Evolutionary conservation across 2,329 filamentous ascomycete species (phyloP).

Genomic region (Colletotrichum paranaense): DNA sequence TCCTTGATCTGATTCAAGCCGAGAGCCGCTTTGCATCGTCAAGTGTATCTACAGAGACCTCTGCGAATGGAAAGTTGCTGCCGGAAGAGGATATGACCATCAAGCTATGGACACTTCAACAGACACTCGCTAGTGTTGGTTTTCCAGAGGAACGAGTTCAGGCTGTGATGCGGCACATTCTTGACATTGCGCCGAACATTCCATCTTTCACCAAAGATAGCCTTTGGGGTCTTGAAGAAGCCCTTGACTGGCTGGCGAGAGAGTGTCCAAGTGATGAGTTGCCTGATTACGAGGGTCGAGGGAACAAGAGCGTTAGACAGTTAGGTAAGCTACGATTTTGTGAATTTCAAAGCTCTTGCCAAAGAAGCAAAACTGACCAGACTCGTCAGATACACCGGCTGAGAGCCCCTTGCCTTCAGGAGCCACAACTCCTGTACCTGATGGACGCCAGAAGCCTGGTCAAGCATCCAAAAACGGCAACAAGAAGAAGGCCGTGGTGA

Average conservation of each 20-base stretch:
- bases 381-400: conserved; percentile 55
- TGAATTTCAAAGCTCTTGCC: background rate
- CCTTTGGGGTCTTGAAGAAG: conserved; percentile 88
- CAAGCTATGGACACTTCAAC: conserved; percentile 86
- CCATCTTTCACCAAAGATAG: conserved; percentile 68
- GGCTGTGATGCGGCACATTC: conserved; percentile 72
- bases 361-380: background rate
- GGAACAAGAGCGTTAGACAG: conserved; percentile 49
- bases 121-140: conserved; percentile 75
- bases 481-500: conserved; percentile 57
- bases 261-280: conserved; percentile 77
- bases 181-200: conserved; percentile 75
- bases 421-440: conserved; percentile 58
- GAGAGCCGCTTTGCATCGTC: conserved; percentile 71
- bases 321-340: conserved; percentile 42
- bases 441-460: conserved; percentile 29
- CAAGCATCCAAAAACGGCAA: conserved; percentile 38
- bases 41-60: conserved; percentile 56
- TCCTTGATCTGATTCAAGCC: conserved; percentile 78
- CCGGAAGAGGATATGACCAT: conserved; percentile 83
- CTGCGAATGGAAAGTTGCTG: conserved; percentile 60
- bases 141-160: conserved; percentile 74
- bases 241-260: conserved; percentile 89
- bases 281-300: conserved; percentile 73
- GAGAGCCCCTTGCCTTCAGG: conserved; percentile 64